These are phyloP conservation scores for Alternaria triticina DNA, from an alignment of 2,329 filamentous ascomycete species.

Conservation along the genomic window DNA sequence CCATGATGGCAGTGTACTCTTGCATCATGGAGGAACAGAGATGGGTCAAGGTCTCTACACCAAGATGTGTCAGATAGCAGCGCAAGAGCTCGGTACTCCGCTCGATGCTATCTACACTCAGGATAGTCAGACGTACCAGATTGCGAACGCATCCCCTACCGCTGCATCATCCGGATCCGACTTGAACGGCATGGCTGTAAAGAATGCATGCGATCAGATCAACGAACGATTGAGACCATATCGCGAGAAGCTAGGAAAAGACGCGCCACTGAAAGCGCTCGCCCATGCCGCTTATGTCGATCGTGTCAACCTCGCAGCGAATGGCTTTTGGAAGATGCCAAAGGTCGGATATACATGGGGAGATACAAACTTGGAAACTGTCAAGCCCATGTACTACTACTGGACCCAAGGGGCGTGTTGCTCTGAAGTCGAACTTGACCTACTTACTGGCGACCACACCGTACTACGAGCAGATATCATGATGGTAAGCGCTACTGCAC, in stretches of 20 bases:
- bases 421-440: conserved; percentile 89
- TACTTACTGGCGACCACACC: conserved; percentile 90
- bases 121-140: conserved; percentile 85
- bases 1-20: conserved; percentile 87
- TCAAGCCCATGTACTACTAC: conserved; percentile 87
- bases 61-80: conserved; percentile 94
- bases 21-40: conserved; percentile 93
- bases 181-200: conserved; percentile 92
- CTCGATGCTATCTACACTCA: conserved; percentile 82
- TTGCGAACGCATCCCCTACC: conserved; percentile 89
- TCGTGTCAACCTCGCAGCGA: conserved; percentile 90
- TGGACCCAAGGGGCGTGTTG: conserved; percentile 87
- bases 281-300: conserved; percentile 93
- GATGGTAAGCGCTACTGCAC: conserved; percentile 62
- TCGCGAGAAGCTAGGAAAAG: conserved; percentile 76
- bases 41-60: conserved; percentile 98
- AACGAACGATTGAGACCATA: conserved; percentile 87
- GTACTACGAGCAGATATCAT: conserved; percentile 87
- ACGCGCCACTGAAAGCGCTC: conserved; percentile 81
- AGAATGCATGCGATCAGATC: conserved; percentile 86
- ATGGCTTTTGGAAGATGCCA: conserved; percentile 96
- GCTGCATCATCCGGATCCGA: conserved; percentile 93
- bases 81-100: conserved; percentile 85
- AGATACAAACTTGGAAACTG: conserved; percentile 39
- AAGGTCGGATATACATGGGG: conserved; percentile 95